phyloP scores from a whole-genome alignment of 108 stramenopile species.

The Skeletonema menzelii region DNA sequence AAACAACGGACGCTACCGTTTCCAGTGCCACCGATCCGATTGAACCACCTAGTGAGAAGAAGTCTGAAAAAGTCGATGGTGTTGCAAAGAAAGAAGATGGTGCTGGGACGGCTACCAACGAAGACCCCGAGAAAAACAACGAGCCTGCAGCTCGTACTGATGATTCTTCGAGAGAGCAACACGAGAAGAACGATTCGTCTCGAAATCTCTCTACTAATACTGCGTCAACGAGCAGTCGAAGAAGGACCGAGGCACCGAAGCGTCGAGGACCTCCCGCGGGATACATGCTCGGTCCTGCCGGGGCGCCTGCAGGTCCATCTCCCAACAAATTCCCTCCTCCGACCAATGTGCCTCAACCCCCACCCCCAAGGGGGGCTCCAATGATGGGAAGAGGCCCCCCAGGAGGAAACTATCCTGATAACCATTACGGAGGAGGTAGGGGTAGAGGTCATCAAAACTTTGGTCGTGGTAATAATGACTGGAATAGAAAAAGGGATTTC shows the following conservation, averaged over 20 bases:
- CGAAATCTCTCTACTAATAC: slow-evolving; percentile 8
- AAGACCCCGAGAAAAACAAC: neutral
- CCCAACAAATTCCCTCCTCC: neutral
- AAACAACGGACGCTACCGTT: slow-evolving; percentile 23
- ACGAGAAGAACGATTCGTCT: slow-evolving; percentile 11
- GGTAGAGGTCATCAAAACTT: neutral
- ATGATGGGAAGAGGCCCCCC: slow-evolving; percentile 30
- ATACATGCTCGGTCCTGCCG: slow-evolving; percentile 84
- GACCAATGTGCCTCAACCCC: slow-evolving; percentile 13
- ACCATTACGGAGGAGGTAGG: slow-evolving; percentile 6
- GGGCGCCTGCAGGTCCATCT: slow-evolving; percentile 23
- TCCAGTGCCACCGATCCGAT: slow-evolving; percentile 9
- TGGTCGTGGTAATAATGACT: slow-evolving; percentile 13
- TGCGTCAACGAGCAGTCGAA: slow-evolving; percentile 4
- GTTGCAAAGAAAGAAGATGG: slow-evolving; percentile 12
- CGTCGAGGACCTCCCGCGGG: slow-evolving; percentile 82
- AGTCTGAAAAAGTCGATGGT: neutral
- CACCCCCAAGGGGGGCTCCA: slow-evolving; percentile 23
- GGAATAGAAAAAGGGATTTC: slow-evolving; percentile 18
- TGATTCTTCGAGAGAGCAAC: slow-evolving; percentile 8
- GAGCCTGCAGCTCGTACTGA: neutral
- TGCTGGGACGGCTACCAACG: slow-evolving; percentile 3
- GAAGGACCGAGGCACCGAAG: slow-evolving; percentile 43
- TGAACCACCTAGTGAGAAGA: neutral
- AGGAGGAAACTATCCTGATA: slow-evolving; percentile 9